phyloP scores from a whole-genome alignment of 2,329 filamentous ascomycete genomes.

The Nannizziopsis arthrosporioides region DNA sequence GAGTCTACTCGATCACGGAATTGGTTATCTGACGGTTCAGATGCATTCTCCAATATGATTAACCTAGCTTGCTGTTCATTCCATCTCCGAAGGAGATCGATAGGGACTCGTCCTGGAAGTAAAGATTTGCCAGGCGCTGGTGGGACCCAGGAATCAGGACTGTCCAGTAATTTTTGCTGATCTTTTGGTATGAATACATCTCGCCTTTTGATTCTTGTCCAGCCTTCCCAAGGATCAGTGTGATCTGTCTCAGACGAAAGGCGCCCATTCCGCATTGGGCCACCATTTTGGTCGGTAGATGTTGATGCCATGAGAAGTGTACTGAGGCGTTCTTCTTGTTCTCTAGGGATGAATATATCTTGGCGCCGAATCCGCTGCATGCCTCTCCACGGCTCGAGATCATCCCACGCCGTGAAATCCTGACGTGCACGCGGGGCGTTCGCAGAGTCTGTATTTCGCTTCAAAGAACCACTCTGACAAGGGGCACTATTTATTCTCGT shows the following conservation, averaged over 20 bases:
- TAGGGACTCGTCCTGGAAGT: conserved; percentile 27
- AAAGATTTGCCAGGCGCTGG: conserved; percentile 20
- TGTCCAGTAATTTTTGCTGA: conserved; percentile 41
- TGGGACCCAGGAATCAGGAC: conserved; percentile 32
- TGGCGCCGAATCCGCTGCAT: conserved; percentile 31
- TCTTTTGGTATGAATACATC: conserved; percentile 39
- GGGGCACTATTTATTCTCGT: no score
- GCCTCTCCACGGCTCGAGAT: conserved; percentile 21
- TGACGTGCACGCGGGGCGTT: no score
- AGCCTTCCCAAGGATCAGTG: conserved; percentile 22
- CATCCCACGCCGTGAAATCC: no score
- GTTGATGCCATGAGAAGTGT: conserved; percentile 1
- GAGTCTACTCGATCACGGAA: not conserved
- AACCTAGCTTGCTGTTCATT: conserved; percentile 20
- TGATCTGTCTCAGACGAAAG: not conserved
- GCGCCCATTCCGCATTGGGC: no score
- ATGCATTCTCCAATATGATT: not conserved
- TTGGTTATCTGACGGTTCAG: not conserved
- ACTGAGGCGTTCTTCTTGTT: conserved; percentile 42
- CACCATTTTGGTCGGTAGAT: no score
- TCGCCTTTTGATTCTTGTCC: conserved; percentile 30
- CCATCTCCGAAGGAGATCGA: conserved; percentile 27
- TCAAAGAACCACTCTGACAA: no score
- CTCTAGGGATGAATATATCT: conserved; percentile 37
- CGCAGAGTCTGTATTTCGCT: no score